Conservation (phyloP, 768 basidiomycete genomes). For the Chalciporus sphaerocephalus region DNA sequence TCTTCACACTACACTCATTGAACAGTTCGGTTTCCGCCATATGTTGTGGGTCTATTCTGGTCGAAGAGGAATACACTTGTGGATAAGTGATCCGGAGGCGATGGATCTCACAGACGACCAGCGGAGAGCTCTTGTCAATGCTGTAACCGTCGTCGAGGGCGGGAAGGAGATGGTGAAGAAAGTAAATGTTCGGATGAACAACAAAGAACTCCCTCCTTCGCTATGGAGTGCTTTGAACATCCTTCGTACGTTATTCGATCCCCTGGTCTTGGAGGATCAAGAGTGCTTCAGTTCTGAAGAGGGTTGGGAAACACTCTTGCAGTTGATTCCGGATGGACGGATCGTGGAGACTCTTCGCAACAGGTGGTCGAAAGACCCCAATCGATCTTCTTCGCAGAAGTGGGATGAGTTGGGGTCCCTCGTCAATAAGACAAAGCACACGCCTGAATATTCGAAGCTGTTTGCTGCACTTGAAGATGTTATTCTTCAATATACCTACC, state of each 20-base stretch:
- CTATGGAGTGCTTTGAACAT: slow-evolving; percentile 52
- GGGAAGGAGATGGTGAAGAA: slow-evolving; percentile 79
- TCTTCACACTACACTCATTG: slow-evolving; percentile 69
- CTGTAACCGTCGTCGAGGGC: slow-evolving; percentile 78
- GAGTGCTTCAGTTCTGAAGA: slow-evolving; percentile 69
- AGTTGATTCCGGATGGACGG: slow-evolving; percentile 64
- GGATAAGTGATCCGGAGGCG: slow-evolving; percentile 89
- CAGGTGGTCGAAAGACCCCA: slow-evolving; percentile 55
- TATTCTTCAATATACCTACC: slow-evolving; percentile 91
- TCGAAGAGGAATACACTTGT: slow-evolving; percentile 95
- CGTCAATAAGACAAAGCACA: slow-evolving; percentile 27
- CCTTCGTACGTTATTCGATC: slow-evolving; percentile 54
- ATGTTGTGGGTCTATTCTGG: slow-evolving; percentile 99
- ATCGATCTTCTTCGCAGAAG: slow-evolving; percentile 59
- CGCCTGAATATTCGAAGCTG: slow-evolving; percentile 35
- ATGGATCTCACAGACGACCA: slow-evolving; percentile 90
- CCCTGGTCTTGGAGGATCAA: slow-evolving; percentile 76
- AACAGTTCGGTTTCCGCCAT: slow-evolving; percentile 87
- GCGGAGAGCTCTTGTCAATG: slow-evolving; percentile 80
- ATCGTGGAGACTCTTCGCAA: slow-evolving; percentile 45
- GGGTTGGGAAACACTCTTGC: slow-evolving; percentile 71
- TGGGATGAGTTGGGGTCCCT: slow-evolving; percentile 62
- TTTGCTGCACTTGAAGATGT: slow-evolving; percentile 75
- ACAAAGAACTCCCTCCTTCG: slow-evolving; percentile 61
- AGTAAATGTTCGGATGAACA: slow-evolving; percentile 60